Base-by-base conservation (phyloP, 2,329 filamentous ascomycete genomes). In the Lasiodiplodia sp. region DNA sequence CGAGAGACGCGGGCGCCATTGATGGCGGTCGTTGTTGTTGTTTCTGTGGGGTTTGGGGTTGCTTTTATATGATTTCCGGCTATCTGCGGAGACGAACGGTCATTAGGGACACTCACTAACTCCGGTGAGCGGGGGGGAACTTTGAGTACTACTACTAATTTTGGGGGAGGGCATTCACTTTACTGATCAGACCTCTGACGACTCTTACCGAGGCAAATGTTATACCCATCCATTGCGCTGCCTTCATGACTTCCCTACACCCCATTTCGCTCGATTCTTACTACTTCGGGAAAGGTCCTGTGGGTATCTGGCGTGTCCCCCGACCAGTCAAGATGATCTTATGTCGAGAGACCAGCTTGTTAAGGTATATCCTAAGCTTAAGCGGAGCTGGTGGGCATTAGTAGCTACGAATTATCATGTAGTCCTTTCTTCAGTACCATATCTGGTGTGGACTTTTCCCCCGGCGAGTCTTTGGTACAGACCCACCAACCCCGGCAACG, bases 51-150 rank as follows among this genome's bases (percentile, higher is more conserved):
- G 44, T 11, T 11, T n/a, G 44, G 44, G 44, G 18, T 47, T 47
- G 44, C 44, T 47, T 47, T 47, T 47, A 47, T 47, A 47, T 21
- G 44, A 47, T 47, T 47, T 18, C 44, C 44, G 44, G 44, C 44
- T 47, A 47, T 21, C 44, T 47, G 44, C 44, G 44, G 44, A 47
- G 44, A n/a, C 44, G 44, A 47, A 47, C 44, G 44, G 44, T 47
- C 44, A 47, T 47, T 47, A 47, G 44, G 44, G 44, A 47, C n/a
- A n/a, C 44, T 47, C 44, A 47, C 44, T 47, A 47, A 47, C 44
- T 47, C 44, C 44, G 44, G 44, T n/a, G 44, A 21, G n/a, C 44
- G 44, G 44, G 44, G 40, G 44, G 44, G 44, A 47, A 47, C 18
- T 47, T 47, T 47, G 18, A 47, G 16, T 47, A n/a, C 44, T 47